phyloP scores from a whole-genome alignment of 2,329 filamentous ascomycete species.

The Penicillium hesseltinei region DNA sequence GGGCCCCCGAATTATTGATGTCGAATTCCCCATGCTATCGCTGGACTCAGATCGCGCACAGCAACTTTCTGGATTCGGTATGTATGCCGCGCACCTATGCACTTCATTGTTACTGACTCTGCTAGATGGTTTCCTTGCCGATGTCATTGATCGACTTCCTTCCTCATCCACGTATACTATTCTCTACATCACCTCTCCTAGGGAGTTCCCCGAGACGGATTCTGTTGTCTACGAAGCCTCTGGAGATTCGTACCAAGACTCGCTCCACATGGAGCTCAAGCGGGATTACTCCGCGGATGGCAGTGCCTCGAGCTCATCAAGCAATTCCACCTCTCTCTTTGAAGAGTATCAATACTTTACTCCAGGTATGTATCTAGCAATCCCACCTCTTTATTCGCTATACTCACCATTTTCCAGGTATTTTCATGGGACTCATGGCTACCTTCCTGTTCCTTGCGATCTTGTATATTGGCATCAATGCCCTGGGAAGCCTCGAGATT shows the following conservation, averaged over 20 bases:
- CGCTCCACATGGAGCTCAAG: slow-evolving; percentile 72
- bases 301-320: slow-evolving; percentile 37
- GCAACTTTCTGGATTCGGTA: slow-evolving; percentile 46
- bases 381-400: slow-evolving; percentile 1
- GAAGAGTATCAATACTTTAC: slow-evolving; percentile 94
- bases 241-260: slow-evolving; percentile 53
- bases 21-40: slow-evolving; percentile 47
- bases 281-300: slow-evolving; percentile 51
- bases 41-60: slow-evolving; percentile 35
- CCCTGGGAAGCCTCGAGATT: slow-evolving; percentile 77
- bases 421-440: slow-evolving; percentile 82
- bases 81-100: slow-evolving; percentile 12
- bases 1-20: slow-evolving; percentile 44
- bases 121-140: slow-evolving; percentile 49
- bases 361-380: slow-evolving; percentile 60
- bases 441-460: slow-evolving; percentile 71
- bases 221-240: slow-evolving; percentile 60
- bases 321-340: slow-evolving; percentile 54
- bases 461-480: slow-evolving; percentile 72
- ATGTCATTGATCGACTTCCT: slow-evolving; percentile 49
- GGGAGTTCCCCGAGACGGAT: slow-evolving; percentile 33
- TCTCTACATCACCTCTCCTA: slow-evolving; percentile 68
- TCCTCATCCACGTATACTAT: slow-evolving; percentile 65
- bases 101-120: slow-evolving; percentile 1
- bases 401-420: slow-evolving; percentile 52